Evolutionary conservation across 2,329 filamentous ascomycete genomes (phyloP).

Genomic region (Aspergillus fumigatiaffinis): DNA sequence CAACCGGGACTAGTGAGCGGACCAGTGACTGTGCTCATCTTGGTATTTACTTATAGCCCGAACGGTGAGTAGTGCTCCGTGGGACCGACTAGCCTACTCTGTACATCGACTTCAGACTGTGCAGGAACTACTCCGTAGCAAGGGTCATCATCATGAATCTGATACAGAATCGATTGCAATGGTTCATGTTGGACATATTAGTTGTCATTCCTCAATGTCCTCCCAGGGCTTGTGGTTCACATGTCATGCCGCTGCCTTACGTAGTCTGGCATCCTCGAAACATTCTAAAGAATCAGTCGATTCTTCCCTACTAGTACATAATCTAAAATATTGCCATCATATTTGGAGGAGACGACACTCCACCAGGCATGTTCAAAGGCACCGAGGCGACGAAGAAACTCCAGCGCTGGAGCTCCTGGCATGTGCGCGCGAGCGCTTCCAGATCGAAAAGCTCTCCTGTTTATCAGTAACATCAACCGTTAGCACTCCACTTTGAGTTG

Average conservation of each 20-base stretch:
- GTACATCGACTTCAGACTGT: neutral
- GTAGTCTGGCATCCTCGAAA: neutral
- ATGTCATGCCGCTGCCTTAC: neutral
- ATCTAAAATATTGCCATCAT: conserved; percentile 43
- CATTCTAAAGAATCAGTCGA: neutral
- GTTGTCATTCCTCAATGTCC: neutral
- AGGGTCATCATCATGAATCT: neutral
- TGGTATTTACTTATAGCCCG: neutral
- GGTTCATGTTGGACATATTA: neutral
- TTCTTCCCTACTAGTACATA: neutral
- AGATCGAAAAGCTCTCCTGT: conserved; percentile 46
- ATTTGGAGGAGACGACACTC: conserved; percentile 45
- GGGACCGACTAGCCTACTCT: neutral
- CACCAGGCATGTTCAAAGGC: conserved; percentile 49
- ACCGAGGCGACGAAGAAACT: conserved; percentile 49
- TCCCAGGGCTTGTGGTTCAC: neutral
- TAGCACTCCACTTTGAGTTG: neutral
- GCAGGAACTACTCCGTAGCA: no score
- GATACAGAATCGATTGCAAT: neutral
- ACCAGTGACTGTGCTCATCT: neutral
- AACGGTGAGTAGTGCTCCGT: neutral
- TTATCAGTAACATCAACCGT: neutral
- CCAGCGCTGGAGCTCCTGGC: conserved; percentile 40
- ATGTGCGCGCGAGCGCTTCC: conserved; percentile 38
- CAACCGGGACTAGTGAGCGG: neutral